Evolutionary conservation across 495 filamentous ascomycete species (phyloP), one percentile per base, ranked within the genome.

Genomic region (Saxispiralis lemnorum): DNA sequence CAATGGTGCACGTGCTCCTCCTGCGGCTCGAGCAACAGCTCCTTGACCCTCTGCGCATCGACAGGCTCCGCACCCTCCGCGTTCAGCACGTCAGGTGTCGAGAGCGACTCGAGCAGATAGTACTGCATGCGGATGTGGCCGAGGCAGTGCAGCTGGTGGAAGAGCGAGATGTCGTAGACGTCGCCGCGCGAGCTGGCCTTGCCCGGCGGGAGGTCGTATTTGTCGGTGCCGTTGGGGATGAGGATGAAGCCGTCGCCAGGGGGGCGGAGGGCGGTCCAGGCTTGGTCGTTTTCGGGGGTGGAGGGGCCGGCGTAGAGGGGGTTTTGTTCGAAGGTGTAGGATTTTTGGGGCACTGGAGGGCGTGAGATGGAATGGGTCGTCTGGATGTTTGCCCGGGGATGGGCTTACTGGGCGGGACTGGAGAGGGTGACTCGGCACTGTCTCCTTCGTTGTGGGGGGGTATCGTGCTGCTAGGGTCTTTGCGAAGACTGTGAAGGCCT

Each of bases 101-200:
- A 28, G 5, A 28, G 4, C 5, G 24, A 28, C 24, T 28, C 24
- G 24, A 28, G 24, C 24, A 28, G 24, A 9, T 28, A 28, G 24
- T 28, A 28, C 24, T 45, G 35, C 24, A 17, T 45, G 16, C 50
- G 41, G 34, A 53, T 53, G 15, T 42, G 19, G 15, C 16, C 16
- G 11, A 53, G 43, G 30, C 50, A 53, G 35, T 53, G 50, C n/a
- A 53, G 38, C 30, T 53, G 50, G 31, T 53, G 50, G 42, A 45
- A 53, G 31, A 53, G 18, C 7, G 46, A 49, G 41, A 53, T 42
- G 35, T 49, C 50, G 39, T 53, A 53, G 34, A 53, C 32, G 20
- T 51, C 35, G 34, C 48, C 48, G 11, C 24, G 20, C 17, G 37
- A 6, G 21, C 28, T 46, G 17, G 16, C 24, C 12, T 47, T 44